Conservation (phyloP, 495 filamentous ascomycete genomes). For the Clohesyomyces aquaticus region DNA sequence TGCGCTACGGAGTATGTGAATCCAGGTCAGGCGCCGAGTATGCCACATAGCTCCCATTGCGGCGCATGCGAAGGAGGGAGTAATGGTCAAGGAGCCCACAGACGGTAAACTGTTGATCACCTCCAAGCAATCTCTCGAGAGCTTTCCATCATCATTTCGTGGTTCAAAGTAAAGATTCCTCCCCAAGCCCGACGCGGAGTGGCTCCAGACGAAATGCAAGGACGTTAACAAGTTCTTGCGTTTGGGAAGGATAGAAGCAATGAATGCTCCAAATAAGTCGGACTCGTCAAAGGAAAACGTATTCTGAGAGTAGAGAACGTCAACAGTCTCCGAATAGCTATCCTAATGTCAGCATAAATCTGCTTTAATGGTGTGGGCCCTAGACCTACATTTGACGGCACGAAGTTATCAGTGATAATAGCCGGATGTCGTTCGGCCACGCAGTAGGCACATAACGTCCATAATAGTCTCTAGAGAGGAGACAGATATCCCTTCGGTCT, state of each 20-base stretch:
- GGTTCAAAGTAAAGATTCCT: background rate
- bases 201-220: background rate
- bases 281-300: conserved; percentile 18
- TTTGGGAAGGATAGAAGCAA: background rate
- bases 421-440: background rate
- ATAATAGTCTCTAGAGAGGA: background rate
- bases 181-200: background rate
- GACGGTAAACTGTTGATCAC: background rate
- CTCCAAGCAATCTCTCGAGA: background rate
- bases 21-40: background rate
- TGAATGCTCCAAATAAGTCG: background rate
- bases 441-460: background rate
- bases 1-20: background rate
- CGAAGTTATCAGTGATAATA: background rate
- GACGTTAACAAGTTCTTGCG: background rate
- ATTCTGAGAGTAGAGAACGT: conserved; percentile 16
- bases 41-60: background rate
- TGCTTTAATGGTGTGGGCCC: background rate
- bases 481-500: conserved; percentile 1
- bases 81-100: background rate
- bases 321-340: conserved; percentile 11
- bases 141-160: background rate
- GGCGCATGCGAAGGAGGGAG: background rate
- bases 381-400: conserved; percentile 18
- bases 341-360: background rate